These are phyloP conservation scores for Cyclotella cryptica DNA, from an alignment of 108 stramenopile genomes.

Conservation along the genomic window DNA sequence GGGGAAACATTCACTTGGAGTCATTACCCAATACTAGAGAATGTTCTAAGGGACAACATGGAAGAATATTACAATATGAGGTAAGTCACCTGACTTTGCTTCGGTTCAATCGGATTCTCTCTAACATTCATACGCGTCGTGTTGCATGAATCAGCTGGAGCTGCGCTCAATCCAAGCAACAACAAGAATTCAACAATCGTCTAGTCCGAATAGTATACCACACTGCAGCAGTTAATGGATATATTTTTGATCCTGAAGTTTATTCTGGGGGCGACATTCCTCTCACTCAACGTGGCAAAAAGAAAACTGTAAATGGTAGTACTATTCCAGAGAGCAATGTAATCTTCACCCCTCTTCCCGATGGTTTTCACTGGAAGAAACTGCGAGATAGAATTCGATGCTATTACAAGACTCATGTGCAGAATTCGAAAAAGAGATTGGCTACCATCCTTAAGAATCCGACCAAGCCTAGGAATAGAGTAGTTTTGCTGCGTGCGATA, in stretches of 20 bases:
- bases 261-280: conserved; percentile 27
- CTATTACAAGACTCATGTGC: conserved; percentile 89
- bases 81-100: not conserved
- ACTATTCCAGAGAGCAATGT: not conserved
- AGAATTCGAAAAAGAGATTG: conserved; percentile 87
- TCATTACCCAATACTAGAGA: conserved; percentile 74
- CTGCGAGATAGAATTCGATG: conserved; percentile 84
- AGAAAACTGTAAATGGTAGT: not conserved
- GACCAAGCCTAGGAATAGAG: conserved; percentile 19
- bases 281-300: conserved; percentile 3
- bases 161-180: conserved; percentile 75
- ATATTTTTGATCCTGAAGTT: conserved; percentile 55
- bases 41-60: conserved; percentile 73
- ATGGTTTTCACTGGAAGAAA: conserved; percentile 58
- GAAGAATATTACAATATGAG: conserved; percentile 75
- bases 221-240: conserved; percentile 55
- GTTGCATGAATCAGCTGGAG: conserved; percentile 32
- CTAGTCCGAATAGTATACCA: conserved; percentile 60
- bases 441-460: conserved; percentile 77
- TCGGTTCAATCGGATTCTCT: not conserved
- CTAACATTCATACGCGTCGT: not conserved
- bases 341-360: not conserved
- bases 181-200: conserved; percentile 80
- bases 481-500: conserved; percentile 14
- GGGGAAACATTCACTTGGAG: conserved; percentile 83